Conservation (phyloP, 2,329 filamentous ascomycete species). For the Volutella citrinella region DNA sequence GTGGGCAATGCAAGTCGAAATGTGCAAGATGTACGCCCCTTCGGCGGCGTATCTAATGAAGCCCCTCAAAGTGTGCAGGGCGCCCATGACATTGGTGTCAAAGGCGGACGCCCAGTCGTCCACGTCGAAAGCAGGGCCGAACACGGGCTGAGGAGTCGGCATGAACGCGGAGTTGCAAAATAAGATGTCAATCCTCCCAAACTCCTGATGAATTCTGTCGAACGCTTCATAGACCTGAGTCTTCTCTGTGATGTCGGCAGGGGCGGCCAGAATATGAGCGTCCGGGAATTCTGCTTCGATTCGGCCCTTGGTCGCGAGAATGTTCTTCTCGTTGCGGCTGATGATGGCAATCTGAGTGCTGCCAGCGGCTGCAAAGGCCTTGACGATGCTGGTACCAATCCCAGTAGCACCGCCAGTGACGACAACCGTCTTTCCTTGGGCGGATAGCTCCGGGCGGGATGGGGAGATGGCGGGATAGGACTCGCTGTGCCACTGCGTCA, state of each 20-base stretch:
- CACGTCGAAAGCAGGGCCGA: conserved; percentile 5
- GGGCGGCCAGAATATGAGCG: not conserved
- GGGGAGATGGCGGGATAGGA: conserved; percentile 4
- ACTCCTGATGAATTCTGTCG: not conserved
- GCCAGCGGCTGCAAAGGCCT: not conserved
- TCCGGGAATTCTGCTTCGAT: not conserved
- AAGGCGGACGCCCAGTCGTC: conserved; percentile 10
- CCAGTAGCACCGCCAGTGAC: conserved; percentile 1
- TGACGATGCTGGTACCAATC: not conserved
- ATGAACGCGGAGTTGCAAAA: conserved; percentile 12
- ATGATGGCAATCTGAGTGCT: not conserved
- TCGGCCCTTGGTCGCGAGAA: too few relatives aligned
- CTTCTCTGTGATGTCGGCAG: not conserved
- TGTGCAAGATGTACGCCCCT: conserved; percentile 19
- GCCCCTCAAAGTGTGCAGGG: conserved; percentile 23
- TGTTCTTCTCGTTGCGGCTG: too few relatives aligned
- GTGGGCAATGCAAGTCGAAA: conserved; percentile 17
- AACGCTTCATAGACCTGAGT: not conserved
- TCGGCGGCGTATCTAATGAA: conserved; percentile 16
- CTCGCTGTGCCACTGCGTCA: not conserved
- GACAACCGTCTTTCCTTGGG: conserved; percentile 1
- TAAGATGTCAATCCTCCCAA: conserved; percentile 17
- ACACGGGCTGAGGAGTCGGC: accelerated
- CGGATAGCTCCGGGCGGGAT: conserved; percentile 1
- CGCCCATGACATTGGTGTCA: conserved; percentile 21